Evolutionary conservation across 1,284 basidiomycete genomes (phyloP).

Genomic region (Vanrija sp.): DNA sequence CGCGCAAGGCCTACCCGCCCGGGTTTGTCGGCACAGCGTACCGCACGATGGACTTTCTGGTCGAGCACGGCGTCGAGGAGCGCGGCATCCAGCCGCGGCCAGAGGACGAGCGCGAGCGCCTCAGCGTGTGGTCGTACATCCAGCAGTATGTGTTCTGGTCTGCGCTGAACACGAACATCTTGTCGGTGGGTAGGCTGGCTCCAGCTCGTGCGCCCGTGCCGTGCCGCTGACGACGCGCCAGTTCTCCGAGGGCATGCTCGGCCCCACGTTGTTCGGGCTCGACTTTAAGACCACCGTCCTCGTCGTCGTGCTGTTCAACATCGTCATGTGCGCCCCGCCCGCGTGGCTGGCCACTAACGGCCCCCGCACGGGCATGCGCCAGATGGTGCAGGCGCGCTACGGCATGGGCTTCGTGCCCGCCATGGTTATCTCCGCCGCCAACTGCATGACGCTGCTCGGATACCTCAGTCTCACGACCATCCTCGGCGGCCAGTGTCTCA

Average conservation of each 20-base stretch:
- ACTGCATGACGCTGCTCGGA: slow-evolving; percentile 61
- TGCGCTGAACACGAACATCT: slow-evolving; percentile 45
- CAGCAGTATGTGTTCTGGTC: slow-evolving; percentile 45
- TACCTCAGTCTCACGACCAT: slow-evolving; percentile 75
- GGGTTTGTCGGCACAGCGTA: not conserved
- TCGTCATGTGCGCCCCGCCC: slow-evolving; percentile 28
- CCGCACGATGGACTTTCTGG: slow-evolving; percentile 32
- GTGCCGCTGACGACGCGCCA: too few relatives aligned
- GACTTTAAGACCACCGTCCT: slow-evolving; percentile 30
- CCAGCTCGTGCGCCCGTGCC: too few relatives aligned
- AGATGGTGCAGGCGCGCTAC: slow-evolving; percentile 76
- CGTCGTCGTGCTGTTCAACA: slow-evolving; percentile 37
- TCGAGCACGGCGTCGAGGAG: slow-evolving; percentile 44
- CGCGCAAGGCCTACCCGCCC: too few relatives aligned
- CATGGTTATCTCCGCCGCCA: slow-evolving; percentile 62
- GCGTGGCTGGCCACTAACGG: slow-evolving; percentile 65
- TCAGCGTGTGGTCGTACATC: slow-evolving; percentile 30
- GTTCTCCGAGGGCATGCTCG: slow-evolving; percentile 45
- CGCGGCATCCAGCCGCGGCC: slow-evolving; percentile 42
- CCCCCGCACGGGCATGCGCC: slow-evolving; percentile 78
- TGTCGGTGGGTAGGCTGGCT: slow-evolving; percentile 39
- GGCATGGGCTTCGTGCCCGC: slow-evolving; percentile 72
- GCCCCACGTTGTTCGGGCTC: slow-evolving; percentile 37
- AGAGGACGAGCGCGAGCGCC: slow-evolving; percentile 33
- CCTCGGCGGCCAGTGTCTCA: slow-evolving; percentile 71